phyloP scores from a whole-genome alignment of 2,329 filamentous ascomycete species.

The Fonsecaea erecta region DNA sequence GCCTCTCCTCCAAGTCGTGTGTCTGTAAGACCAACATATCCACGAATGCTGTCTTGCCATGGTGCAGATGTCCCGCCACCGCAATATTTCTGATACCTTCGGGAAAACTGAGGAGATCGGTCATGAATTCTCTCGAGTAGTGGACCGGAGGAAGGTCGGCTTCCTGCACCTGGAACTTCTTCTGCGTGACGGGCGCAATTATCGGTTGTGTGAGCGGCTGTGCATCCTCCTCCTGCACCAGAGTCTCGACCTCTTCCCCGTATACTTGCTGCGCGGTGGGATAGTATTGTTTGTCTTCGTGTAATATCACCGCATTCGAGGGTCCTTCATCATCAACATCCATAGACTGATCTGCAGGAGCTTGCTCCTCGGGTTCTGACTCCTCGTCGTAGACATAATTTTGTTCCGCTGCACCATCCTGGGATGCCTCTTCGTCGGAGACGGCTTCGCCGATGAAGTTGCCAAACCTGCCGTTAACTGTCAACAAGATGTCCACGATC shows the following conservation, averaged over 20 bases:
- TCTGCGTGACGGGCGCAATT: slow-evolving; percentile 87
- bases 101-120: slow-evolving; percentile 93
- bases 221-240: slow-evolving; percentile 96
- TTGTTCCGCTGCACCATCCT: slow-evolving; percentile 75
- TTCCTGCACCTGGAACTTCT: slow-evolving; percentile 95
- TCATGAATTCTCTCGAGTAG: slow-evolving; percentile 90
- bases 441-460: slow-evolving; percentile 97
- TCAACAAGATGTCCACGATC: slow-evolving; percentile 7
- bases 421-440: slow-evolving; percentile 84
- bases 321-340: slow-evolving; percentile 88
- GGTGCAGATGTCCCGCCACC: slow-evolving; percentile 88
- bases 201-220: slow-evolving; percentile 92
- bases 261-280: slow-evolving; percentile 97
- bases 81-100: slow-evolving; percentile 93
- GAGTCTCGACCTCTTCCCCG: slow-evolving; percentile 88
- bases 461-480: slow-evolving; percentile 71
- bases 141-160: slow-evolving; percentile 84
- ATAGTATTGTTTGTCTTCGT: slow-evolving; percentile 99
- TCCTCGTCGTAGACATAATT: slow-evolving; percentile 79
- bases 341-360: slow-evolving; percentile 78
- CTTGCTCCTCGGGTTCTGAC: slow-evolving; percentile 64
- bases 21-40: slow-evolving; percentile 98
- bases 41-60: slow-evolving; percentile 97
- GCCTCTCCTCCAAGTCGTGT: slow-evolving; percentile 78
- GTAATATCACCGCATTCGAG: slow-evolving; percentile 94